A percentile compares a stretch with the other conserved stretches of the same genome.
Conservation (phyloP, 2,329 filamentous ascomycete genomes). For the Ophiostoma australiae region DNA sequence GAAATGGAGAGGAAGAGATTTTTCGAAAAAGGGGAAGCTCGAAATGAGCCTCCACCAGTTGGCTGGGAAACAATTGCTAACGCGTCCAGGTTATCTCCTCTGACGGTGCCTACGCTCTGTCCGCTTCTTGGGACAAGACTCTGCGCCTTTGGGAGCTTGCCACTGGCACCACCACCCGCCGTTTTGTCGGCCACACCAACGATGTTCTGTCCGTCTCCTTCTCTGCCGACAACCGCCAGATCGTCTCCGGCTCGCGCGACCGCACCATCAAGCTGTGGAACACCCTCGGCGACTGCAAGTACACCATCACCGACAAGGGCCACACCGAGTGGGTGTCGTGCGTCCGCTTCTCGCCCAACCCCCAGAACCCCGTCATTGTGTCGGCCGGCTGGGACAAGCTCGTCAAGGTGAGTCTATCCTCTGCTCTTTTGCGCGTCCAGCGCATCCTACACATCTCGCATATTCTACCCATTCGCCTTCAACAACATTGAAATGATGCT, state of each 20-base stretch:
- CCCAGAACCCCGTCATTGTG: conserved; percentile 99
- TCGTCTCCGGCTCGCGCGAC: conserved; percentile 97
- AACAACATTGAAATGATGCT: conserved; percentile 73
- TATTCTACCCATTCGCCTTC: background rate
- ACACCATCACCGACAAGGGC: conserved; percentile 99
- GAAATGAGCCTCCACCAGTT: conserved; percentile 22
- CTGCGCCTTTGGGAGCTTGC: conserved; percentile 99
- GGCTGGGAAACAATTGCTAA: conserved; percentile 19
- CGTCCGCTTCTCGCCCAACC: conserved; percentile 99
- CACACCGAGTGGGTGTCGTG: conserved; percentile 99
- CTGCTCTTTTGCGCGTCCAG: conserved; percentile 18
- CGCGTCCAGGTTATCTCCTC: conserved; percentile 84
- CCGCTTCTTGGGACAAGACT: conserved; percentile 99
- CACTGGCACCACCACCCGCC: conserved; percentile 92
- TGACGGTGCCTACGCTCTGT: conserved; percentile 97
- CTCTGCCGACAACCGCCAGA: conserved; percentile 99
- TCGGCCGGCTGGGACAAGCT: conserved; percentile 99
- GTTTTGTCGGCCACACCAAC: conserved; percentile 98
- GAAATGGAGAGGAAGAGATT: background rate
- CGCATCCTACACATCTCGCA: background rate
- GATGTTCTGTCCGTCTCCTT: conserved; percentile 99
- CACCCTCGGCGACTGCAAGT: conserved; percentile 99
- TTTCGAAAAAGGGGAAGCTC: background rate
- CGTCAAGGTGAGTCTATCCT: conserved; percentile 80
- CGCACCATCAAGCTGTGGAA: conserved; percentile 99